Conservation (phyloP, 768 basidiomycete genomes). For the Tulasnella sp. region DNA sequence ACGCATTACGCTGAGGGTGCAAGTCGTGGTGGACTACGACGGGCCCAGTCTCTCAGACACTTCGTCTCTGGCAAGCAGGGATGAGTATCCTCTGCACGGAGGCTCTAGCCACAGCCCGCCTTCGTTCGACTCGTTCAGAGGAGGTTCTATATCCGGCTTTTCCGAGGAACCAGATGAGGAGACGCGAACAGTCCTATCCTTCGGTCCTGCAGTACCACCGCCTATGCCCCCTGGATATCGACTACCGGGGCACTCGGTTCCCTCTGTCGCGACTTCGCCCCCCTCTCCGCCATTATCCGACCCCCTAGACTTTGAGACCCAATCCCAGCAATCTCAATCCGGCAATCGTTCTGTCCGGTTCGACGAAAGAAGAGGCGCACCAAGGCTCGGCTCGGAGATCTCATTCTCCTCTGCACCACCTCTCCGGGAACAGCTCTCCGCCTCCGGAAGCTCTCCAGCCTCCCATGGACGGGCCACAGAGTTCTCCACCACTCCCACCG, state of each 20-base stretch:
- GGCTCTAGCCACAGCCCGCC: background rate
- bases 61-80: constrained; percentile 70
- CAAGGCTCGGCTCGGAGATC: background rate
- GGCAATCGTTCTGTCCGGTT: background rate
- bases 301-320: background rate
- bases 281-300: constrained; percentile 26
- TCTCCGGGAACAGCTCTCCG: background rate
- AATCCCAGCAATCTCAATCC: background rate
- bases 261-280: constrained; percentile 22
- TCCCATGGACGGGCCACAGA: background rate
- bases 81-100: constrained; percentile 52
- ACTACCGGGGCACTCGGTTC: constrained; percentile 22
- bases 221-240: constrained; percentile 25
- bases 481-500: background rate
- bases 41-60: constrained; percentile 89
- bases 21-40: constrained; percentile 82
- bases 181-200: constrained; percentile 67
- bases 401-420: background rate
- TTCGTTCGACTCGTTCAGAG: background rate
- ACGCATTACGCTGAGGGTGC: constrained; percentile 72
- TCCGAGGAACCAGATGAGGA: constrained; percentile 58
- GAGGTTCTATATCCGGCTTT: background rate
- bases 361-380: background rate
- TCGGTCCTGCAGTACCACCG: constrained; percentile 19
- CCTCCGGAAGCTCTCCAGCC: background rate